Evolutionary conservation across 805 yeast genomes (phyloP).

Genomic region (Metschnikowia kunwiensis): DNA sequence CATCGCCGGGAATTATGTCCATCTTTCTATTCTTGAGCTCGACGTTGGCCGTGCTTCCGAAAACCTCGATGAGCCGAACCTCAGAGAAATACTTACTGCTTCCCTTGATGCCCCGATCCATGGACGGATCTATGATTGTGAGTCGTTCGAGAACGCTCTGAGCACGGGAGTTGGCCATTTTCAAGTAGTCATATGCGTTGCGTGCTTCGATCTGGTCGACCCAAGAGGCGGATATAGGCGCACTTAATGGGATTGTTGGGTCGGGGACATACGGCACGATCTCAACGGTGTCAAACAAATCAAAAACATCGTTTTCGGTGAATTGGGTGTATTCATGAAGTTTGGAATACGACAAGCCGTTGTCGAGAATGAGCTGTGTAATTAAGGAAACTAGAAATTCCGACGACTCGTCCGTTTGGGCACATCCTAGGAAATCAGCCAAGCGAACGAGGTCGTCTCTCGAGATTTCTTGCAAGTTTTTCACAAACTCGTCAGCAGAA

Average conservation of each 20-base stretch:
- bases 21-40: background rate
- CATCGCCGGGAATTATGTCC: conserved; percentile 3
- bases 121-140: conserved; percentile 12
- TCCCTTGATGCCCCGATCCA: conserved; percentile 16
- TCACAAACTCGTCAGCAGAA: background rate
- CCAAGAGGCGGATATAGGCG: background rate
- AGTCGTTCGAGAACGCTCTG: conserved; percentile 11
- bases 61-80: conserved; percentile 12
- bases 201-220: conserved; percentile 1
- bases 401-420: background rate
- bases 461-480: background rate
- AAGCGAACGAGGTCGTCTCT: background rate
- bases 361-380: conserved; percentile 1
- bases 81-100: conserved; percentile 31
- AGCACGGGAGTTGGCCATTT: conserved; percentile 1
- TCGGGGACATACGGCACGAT: background rate
- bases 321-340: conserved; percentile 4
- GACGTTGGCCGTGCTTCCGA: conserved; percentile 12
- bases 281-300: conserved; percentile 6
- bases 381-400: conserved; percentile 3
- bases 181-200: background rate
- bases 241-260: background rate
- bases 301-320: conserved; percentile 16
- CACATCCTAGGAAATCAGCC: background rate
- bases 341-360: conserved; percentile 5